These are phyloP conservation scores for Backusella liffmaniae DNA, from an alignment of 192 early-diverging fungal genomes.

Conservation along the genomic window DNA sequence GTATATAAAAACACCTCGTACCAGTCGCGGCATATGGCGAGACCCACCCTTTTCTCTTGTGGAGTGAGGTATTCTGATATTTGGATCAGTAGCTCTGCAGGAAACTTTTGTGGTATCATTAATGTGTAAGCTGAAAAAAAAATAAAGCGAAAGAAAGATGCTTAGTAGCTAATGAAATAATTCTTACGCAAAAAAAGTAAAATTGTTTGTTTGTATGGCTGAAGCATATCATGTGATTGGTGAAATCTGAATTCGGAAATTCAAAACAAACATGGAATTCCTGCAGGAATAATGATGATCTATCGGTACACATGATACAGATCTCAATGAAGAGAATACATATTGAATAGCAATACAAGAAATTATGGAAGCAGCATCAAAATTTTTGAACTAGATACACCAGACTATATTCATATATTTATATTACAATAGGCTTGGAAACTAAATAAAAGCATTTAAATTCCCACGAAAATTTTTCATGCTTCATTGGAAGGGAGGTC, in stretches of 20 bases:
- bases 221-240: neutral
- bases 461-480: neutral
- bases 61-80: neutral
- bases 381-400: neutral
- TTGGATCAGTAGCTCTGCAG: neutral
- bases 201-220: neutral
- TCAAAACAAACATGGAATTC: neutral
- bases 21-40: neutral
- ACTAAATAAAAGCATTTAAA: neutral
- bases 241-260: neutral
- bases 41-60: neutral
- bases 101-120: neutral
- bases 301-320: neutral
- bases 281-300: neutral
- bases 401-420: neutral
- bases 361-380: neutral
- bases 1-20: neutral
- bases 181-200: neutral
- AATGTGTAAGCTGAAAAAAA: neutral
- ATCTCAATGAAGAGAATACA: neutral
- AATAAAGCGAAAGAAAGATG: neutral
- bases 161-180: neutral
- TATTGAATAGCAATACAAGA: neutral
- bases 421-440: neutral
- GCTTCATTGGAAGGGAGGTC: neutral